A percentile compares a stretch with the other conserved stretches of the same genome.
phyloP scores from a whole-genome alignment of 768 basidiomycete species.

The Cystofilobasidium ferigula region DNA sequence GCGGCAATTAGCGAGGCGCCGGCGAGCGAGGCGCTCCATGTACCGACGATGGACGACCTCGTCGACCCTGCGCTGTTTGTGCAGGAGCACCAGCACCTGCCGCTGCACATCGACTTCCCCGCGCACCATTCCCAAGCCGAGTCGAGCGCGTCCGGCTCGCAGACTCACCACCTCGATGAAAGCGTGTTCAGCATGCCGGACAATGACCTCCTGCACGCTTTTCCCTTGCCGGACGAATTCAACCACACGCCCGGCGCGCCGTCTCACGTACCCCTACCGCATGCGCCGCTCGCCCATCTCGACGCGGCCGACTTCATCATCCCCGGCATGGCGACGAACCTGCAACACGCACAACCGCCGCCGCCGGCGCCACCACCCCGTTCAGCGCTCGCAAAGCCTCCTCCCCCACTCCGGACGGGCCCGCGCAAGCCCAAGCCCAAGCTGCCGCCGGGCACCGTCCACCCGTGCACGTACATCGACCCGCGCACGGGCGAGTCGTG shows the following conservation, averaged over 20 bases:
- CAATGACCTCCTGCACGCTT: not conserved
- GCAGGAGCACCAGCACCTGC: not conserved
- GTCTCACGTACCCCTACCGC: not conserved
- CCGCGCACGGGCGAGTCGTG: slow-evolving; percentile 5
- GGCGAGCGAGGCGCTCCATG: not conserved
- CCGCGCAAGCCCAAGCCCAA: not conserved
- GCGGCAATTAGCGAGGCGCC: not conserved
- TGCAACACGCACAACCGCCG: no score
- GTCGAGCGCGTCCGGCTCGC: not conserved
- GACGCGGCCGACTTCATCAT: not conserved
- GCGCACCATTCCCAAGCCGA: not conserved
- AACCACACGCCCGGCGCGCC: not conserved
- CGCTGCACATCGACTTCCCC: not conserved
- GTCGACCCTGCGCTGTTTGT: not conserved
- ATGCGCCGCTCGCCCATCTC: not conserved
- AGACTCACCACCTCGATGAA: not conserved
- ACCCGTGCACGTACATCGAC: slow-evolving; percentile 13
- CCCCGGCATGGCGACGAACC: no score
- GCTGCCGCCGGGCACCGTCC: not conserved
- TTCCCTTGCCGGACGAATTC: not conserved
- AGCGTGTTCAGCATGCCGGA: not conserved
- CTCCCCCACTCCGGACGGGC: not conserved
- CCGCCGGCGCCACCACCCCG: no score
- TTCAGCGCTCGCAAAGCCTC: no score
- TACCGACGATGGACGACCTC: not conserved